Percentiles rank a stretch among this genome's conserved stretches.
Conservation (phyloP, 805 yeast genomes). For the Schwanniomyces yamadae region DNA sequence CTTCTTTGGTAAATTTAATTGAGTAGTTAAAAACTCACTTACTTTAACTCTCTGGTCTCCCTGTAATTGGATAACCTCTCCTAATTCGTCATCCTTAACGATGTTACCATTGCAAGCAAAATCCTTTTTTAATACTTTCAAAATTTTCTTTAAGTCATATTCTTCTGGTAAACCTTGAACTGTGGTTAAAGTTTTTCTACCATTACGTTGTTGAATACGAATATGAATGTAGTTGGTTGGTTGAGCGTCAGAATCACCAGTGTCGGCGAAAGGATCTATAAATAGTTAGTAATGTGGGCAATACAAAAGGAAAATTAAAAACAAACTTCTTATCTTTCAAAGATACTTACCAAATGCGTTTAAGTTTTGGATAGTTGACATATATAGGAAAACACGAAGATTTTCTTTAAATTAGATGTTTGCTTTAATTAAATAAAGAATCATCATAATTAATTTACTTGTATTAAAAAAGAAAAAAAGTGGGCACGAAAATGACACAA, state of each 20-base stretch:
- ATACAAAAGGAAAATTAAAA: too few species aligned
- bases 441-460: too few species aligned
- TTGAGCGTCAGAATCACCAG: conserved; percentile 98
- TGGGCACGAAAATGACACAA: too few species aligned
- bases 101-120: conserved; percentile 99
- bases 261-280: conserved; percentile 99
- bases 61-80: conserved; percentile 95
- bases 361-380: conserved; percentile 91
- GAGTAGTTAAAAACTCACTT: conserved; percentile 83
- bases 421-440: too few species aligned
- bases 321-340: background rate
- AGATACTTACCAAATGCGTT: conserved; percentile 63
- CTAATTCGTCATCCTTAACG: conserved; percentile 93
- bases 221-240: conserved; percentile 94
- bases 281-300: background rate
- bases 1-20: conserved; percentile 89
- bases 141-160: conserved; percentile 90
- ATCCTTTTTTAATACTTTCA: conserved; percentile 93
- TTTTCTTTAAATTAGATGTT: conserved; percentile 5
- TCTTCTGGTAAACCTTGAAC: conserved; percentile 97
- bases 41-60: conserved; percentile 99
- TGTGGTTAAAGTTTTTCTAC: conserved; percentile 97
- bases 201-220: conserved; percentile 99
- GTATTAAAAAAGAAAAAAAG: too few species aligned
- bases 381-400: conserved; percentile 26